Evolutionary conservation across 1,284 basidiomycete species (phyloP), one percentile per base, ranked within the genome.

Genomic region (Sphagnurus paluster): DNA sequence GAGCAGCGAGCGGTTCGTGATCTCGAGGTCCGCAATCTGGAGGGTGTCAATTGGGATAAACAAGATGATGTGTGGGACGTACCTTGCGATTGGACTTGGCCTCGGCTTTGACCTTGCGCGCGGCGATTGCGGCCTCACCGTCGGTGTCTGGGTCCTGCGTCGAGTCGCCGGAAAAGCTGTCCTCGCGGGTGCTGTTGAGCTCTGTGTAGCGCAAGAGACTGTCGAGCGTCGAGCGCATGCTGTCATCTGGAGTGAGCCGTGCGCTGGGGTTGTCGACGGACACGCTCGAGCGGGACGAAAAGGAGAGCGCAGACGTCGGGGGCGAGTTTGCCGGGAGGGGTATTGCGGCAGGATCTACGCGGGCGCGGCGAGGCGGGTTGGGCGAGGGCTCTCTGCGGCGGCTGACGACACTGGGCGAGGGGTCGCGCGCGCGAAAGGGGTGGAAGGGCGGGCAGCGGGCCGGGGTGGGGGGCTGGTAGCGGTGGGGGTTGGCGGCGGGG

Each of bases 41-140:
- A 11, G 5, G 25, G 29, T 46, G 25, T 37, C 23, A 16, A 44
- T 13, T 47, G 24, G 10, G 35, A 14, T 33, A n/a, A 16, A 7
- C 14, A n/a, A 16, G 5, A 11, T 4, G 29, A 32, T 9, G 13
- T 8, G 25, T 1, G 37, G 43, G n/a, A 42, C 61, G 36, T 52
- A 88, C 87, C 81, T 90, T 90, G 49, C 87, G 78, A 64, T 84
- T 82, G 14, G 86, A 85, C 68, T 89, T 90, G 14, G 87, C 87
- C 55, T 80, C 77, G 5, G 79, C 79, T 56, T 71, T 79, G 44
- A 79, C 74, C 57, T 84, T 79, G 41, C 70, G 72, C 40, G 82
- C 76, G 19, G 74, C 64, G 28, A 68, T 69, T n/a, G 67, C 63
- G 19, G 60, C 62, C 14, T 67, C 61, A 11, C 55, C 62, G 35